Evolutionary conservation across 1,139 yeast genomes (phyloP), one percentile per base, ranked within the genome.

Genomic region (Debaryomyces fabryi): DNA sequence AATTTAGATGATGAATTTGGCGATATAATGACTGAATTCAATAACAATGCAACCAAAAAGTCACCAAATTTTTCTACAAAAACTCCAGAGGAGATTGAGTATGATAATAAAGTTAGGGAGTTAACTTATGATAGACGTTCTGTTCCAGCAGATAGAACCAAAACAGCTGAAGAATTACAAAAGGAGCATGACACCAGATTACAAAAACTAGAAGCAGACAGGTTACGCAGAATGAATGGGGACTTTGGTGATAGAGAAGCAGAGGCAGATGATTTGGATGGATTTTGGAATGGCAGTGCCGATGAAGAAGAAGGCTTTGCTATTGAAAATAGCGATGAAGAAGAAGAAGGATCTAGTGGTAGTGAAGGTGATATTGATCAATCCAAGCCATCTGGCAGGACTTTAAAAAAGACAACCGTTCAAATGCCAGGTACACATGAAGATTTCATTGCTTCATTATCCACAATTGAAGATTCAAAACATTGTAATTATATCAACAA

Each of bases 121-220:
- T 78, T 93, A 60, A 85, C 85, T 4, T 79, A 88, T 62, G 99
- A 95, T 51, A 82, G 87, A 61, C 80, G 98, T 58, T 92, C 98
- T 0, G 91, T 82, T 8, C 99, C 99, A n/a, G 83, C 95, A n/a
- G 97, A 91, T 52, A 79, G 97, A 66, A 91, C 97, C 1, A 90
- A 92, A 68, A 92, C 98, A 0, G 89, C 82, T 1, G 97, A 93
- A 63, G 99, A 95, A 66, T 52, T 91, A 18, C 78, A 74, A 38
- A 74, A 78, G 47, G 97, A 89, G 60, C 82, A 81, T 55, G 82
- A 79, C 6, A 91, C 85, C 34, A 83, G 80, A 58, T 75, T 79
- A 69, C 81, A 82, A 58, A 81, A 83, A 58, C 74, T 90, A 52
- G 97, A 91, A 63, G 82, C 80, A 42, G 95, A 84, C 49, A 79